phyloP scores from a whole-genome alignment of 768 basidiomycete species.

The Boletus reticulatus region DNA sequence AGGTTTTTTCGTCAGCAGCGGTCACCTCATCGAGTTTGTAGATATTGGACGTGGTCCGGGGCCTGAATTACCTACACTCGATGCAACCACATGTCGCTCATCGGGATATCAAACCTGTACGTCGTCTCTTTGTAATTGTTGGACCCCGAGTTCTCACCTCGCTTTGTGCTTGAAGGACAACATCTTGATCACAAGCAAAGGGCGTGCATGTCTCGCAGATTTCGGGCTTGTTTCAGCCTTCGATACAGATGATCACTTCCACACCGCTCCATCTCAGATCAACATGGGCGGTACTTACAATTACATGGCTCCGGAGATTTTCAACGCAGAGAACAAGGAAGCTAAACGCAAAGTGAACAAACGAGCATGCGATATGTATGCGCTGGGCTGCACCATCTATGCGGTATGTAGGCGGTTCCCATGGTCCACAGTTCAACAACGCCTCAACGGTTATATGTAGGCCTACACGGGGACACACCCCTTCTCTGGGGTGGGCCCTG shows the following conservation, averaged over 20 bases:
- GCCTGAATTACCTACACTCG: conserved; percentile 43
- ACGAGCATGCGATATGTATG: conserved; percentile 39
- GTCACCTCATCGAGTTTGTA: conserved; percentile 12
- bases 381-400: conserved; percentile 41
- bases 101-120: conserved; percentile 31
- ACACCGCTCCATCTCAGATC: conserved; percentile 5
- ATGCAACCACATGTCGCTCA: conserved; percentile 36
- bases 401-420: conserved; percentile 24
- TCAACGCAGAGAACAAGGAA: background rate
- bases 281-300: conserved; percentile 12
- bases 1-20: background rate
- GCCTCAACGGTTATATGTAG: conserved; percentile 1
- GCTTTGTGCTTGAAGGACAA: conserved; percentile 37
- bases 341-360: conserved; percentile 19
- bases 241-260: conserved; percentile 12
- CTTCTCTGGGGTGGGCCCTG: background rate
- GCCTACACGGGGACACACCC: conserved; percentile 17
- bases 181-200: conserved; percentile 41
- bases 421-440: background rate
- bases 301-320: conserved; percentile 30
- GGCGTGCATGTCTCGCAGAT: conserved; percentile 47
- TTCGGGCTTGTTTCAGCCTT: conserved; percentile 39
- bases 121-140: background rate
- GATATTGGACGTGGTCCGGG: conserved; percentile 44
- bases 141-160: background rate